Evolutionary conservation across 2,329 filamentous ascomycete species (phyloP).

Genomic region (Fusarium chuoi): DNA sequence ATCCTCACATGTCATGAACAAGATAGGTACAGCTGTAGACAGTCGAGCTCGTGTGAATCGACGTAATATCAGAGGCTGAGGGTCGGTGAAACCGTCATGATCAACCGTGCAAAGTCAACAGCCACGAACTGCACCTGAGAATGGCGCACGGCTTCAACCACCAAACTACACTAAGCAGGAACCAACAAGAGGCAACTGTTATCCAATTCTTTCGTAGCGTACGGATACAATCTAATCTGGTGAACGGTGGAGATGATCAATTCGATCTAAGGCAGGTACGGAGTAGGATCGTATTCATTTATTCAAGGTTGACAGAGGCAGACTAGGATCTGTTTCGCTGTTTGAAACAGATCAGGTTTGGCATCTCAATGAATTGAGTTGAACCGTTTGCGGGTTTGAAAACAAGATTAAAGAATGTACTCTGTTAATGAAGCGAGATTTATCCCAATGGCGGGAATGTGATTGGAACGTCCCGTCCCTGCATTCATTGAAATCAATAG

Average conservation of each 20-base stretch:
- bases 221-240: neutral
- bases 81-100: neutral
- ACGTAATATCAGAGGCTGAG: neutral
- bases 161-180: neutral
- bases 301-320: neutral
- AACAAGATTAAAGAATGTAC: neutral
- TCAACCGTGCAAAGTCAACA: conserved; percentile 7
- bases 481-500: neutral
- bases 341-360: conserved; percentile 10
- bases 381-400: neutral
- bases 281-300: neutral
- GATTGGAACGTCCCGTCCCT: neutral
- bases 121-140: conserved; percentile 6
- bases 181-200: neutral
- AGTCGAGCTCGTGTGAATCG: neutral
- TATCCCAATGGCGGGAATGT: neutral
- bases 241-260: neutral
- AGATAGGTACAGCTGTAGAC: neutral
- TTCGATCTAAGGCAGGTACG: neutral
- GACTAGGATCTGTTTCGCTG: conserved; percentile 25
- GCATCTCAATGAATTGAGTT: neutral
- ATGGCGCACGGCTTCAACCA: conserved; percentile 14
- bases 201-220: neutral
- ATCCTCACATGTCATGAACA: conserved; percentile 7
- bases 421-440: neutral